phyloP scores from a whole-genome alignment of 768 basidiomycete genomes.

The Mycena filopes region DNA sequence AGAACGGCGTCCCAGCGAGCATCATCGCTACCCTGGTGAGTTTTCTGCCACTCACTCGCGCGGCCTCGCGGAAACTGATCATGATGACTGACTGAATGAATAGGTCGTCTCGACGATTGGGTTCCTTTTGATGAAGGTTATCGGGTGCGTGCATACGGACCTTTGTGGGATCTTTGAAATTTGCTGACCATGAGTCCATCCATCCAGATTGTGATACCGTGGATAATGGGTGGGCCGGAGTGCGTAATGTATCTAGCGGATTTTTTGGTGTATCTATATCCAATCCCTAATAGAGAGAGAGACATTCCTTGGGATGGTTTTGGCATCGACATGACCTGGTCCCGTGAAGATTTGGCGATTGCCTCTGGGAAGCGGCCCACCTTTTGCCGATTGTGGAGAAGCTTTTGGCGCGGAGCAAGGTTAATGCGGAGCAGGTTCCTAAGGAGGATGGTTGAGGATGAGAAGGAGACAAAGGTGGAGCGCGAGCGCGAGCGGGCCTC shows the following conservation, averaged over 20 bases:
- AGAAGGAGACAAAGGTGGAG: constrained; percentile 33
- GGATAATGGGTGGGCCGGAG: too few species aligned
- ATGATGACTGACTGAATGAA: constrained; percentile 20
- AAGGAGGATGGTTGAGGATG: constrained; percentile 38
- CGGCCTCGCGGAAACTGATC: constrained; percentile 11
- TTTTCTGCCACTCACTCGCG: constrained; percentile 17
- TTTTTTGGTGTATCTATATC: neutral
- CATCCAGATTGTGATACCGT: too few species aligned
- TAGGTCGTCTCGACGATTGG: constrained; percentile 91
- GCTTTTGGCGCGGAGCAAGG: constrained; percentile 60
- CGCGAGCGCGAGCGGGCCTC: constrained; percentile 43
- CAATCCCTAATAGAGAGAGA: neutral
- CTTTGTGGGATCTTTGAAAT: neutral
- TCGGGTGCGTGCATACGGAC: constrained; percentile 75
- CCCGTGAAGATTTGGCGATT: too few species aligned
- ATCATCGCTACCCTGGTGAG: constrained; percentile 85
- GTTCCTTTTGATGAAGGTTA: constrained; percentile 76
- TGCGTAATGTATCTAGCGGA: too few species aligned
- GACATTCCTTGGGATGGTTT: too few species aligned
- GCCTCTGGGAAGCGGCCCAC: too few species aligned
- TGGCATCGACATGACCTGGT: too few species aligned
- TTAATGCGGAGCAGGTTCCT: constrained; percentile 46
- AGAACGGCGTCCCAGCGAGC: constrained; percentile 95
- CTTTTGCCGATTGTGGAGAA: constrained; percentile 55
- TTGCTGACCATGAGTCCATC: too few species aligned